Conservation (phyloP, 78 protist genomes). For the Isochrysis galbana region DNA sequence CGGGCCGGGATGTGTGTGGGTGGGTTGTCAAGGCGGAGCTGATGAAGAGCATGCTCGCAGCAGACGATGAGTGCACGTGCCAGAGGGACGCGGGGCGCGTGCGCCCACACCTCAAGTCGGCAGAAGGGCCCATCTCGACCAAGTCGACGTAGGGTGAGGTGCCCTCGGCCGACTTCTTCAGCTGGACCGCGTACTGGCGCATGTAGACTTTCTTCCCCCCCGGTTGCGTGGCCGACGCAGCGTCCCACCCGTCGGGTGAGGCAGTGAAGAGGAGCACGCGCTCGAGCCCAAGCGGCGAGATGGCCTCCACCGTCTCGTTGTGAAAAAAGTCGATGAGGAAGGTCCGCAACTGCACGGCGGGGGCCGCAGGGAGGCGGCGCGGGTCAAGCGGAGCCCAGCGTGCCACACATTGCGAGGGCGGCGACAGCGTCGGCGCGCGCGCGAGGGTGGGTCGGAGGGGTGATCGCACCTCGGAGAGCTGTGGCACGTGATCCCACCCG, state of each 20-base stretch:
- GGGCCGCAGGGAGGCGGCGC: too few relatives aligned
- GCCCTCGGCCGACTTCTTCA: conserved; percentile 61
- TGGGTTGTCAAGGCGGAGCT: background rate
- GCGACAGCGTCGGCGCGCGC: too few relatives aligned
- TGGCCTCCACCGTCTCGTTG: background rate
- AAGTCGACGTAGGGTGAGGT: conserved; percentile 68
- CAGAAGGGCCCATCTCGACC: conserved; percentile 74
- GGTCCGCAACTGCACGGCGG: too few relatives aligned
- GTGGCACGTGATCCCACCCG: conserved; percentile 54
- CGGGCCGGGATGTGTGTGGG: background rate
- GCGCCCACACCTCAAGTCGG: conserved; percentile 61
- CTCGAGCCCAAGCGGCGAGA: conserved; percentile 64
- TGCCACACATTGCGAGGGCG: too few relatives aligned
- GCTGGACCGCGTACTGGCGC: conserved; percentile 53
- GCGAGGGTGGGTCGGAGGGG: too few relatives aligned
- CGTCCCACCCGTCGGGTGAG: conserved; percentile 10
- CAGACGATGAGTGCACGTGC: background rate
- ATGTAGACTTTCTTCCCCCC: too few relatives aligned
- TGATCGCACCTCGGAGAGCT: background rate
- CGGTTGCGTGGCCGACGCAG: background rate
- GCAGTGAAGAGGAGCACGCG: conserved; percentile 73
- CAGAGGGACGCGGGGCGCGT: too few relatives aligned
- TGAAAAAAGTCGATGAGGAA: background rate
- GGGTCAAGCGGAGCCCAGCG: too few relatives aligned
- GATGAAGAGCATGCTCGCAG: background rate